phyloP scores from a whole-genome alignment of 352 stramenopile genomes.

The Pythium aquatile region DNA sequence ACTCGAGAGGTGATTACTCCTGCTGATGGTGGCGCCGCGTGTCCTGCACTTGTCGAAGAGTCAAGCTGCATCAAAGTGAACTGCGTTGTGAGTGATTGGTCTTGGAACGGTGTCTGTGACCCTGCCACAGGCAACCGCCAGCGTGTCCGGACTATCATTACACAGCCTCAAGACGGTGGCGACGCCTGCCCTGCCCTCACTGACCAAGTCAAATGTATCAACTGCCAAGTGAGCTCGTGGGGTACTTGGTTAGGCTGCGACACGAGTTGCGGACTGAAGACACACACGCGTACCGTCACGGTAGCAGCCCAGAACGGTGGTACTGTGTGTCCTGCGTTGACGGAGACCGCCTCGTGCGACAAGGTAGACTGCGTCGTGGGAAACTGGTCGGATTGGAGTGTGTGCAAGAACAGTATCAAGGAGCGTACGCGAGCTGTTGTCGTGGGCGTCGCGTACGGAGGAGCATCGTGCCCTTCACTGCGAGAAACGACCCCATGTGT shows the following conservation, averaged over 20 bases:
- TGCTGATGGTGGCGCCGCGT: conserved; percentile 41
- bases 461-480: conserved; percentile 23
- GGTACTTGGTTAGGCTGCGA: conserved; percentile 34
- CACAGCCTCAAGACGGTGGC: conserved; percentile 38
- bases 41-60: conserved; percentile 40
- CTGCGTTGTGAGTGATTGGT: conserved; percentile 49
- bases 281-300: conserved; percentile 31
- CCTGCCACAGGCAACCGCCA: conserved; percentile 31
- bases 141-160: conserved; percentile 33
- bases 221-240: conserved; percentile 39
- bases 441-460: conserved; percentile 25
- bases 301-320: conserved; percentile 36
- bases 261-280: conserved; percentile 32
- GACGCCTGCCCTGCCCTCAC: conserved; percentile 36
- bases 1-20: conserved; percentile 11
- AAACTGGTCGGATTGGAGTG: conserved; percentile 42
- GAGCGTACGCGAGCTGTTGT: conserved; percentile 25
- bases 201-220: conserved; percentile 37
- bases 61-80: conserved; percentile 29
- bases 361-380: conserved; percentile 59
- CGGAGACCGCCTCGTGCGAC: conserved; percentile 30
- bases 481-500: conserved; percentile 25
- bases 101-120: conserved; percentile 34
- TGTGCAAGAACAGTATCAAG: conserved; percentile 22
- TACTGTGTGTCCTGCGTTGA: conserved; percentile 34